phyloP scores from a whole-genome alignment of 2,329 filamentous ascomycete species.

The Cladosporium sp. region DNA sequence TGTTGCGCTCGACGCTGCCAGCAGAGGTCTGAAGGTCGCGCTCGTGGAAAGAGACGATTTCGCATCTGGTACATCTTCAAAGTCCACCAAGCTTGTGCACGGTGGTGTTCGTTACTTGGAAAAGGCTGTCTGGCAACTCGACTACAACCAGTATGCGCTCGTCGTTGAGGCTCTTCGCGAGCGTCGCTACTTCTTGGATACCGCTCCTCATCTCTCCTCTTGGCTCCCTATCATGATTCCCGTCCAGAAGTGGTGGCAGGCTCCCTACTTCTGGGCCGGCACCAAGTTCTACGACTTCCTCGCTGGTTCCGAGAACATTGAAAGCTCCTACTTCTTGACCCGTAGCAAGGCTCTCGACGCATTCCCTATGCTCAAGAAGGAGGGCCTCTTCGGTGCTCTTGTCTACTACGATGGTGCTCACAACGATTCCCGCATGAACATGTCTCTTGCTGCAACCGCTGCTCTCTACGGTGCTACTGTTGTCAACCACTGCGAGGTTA shows the following conservation, averaged over 20 bases:
- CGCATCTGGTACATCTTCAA: conserved; percentile 77
- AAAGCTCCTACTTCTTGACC: conserved; percentile 84
- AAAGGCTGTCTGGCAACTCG: conserved; percentile 82
- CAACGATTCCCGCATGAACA: conserved; percentile 91
- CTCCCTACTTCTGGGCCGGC: conserved; percentile 74
- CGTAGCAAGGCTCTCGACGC: conserved; percentile 82
- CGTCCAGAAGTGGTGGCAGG: conserved; percentile 80
- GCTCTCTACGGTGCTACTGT: conserved; percentile 83
- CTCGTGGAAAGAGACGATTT: conserved; percentile 83
- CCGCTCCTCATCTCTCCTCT: conserved; percentile 75
- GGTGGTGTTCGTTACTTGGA: conserved; percentile 82
- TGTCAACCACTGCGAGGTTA: conserved; percentile 82
- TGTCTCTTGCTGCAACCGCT: conserved; percentile 82
- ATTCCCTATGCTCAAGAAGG: conserved; percentile 84
- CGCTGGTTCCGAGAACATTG: conserved; percentile 82
- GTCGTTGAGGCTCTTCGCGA: conserved; percentile 81
- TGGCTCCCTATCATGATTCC: conserved; percentile 85
- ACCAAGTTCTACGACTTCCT: conserved; percentile 84
- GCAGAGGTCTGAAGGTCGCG: conserved; percentile 75
- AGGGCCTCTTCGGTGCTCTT: conserved; percentile 74
- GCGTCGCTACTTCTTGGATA: conserved; percentile 79
- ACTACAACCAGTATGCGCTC: conserved; percentile 75
- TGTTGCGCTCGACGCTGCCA: conserved; percentile 78
- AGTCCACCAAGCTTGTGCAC: conserved; percentile 85
- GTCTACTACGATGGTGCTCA: conserved; percentile 92